Conservation (phyloP, 805 yeast species). For the Sporopachydermia lactativora region DNA sequence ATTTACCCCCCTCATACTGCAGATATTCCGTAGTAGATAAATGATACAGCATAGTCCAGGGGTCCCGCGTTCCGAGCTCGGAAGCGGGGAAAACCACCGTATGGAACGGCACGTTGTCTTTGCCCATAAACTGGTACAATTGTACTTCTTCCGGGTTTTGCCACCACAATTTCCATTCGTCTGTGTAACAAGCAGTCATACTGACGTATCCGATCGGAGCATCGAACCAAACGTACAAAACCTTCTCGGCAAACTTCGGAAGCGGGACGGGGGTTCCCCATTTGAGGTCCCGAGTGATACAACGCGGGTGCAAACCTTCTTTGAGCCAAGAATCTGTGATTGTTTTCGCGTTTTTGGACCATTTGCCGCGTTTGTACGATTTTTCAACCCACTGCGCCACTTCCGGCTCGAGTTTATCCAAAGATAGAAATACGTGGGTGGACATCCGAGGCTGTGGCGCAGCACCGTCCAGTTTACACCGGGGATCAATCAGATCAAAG, state of each 20-base stretch:
- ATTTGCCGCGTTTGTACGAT: slow-evolving; percentile 57
- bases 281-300: slow-evolving; percentile 90
- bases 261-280: slow-evolving; percentile 99
- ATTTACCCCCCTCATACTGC: slow-evolving; percentile 96
- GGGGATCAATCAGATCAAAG: slow-evolving; percentile 84
- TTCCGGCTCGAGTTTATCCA: slow-evolving; percentile 73
- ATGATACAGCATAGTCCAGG: slow-evolving; percentile 87
- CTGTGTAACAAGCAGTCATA: slow-evolving; percentile 84
- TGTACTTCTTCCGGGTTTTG: slow-evolving; percentile 76
- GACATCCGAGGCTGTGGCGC: slow-evolving; percentile 72
- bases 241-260: slow-evolving; percentile 75
- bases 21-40: slow-evolving; percentile 90
- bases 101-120: slow-evolving; percentile 98
- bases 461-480: slow-evolving; percentile 83
- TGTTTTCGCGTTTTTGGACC: slow-evolving; percentile 86
- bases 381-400: slow-evolving; percentile 58
- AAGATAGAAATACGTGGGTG: slow-evolving; percentile 70
- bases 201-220: slow-evolving; percentile 96
- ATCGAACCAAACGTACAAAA: slow-evolving; percentile 96
- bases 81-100: slow-evolving; percentile 95
- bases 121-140: slow-evolving; percentile 97
- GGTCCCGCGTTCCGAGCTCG: slow-evolving; percentile 73
- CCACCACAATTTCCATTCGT: slow-evolving; percentile 90
- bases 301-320: slow-evolving; percentile 85
- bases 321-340: slow-evolving; percentile 90